A percentile compares a stretch with the other conserved stretches of the same genome.
Conservation (phyloP, 441 rosid species). For the Adansonia grandidieri region DNA sequence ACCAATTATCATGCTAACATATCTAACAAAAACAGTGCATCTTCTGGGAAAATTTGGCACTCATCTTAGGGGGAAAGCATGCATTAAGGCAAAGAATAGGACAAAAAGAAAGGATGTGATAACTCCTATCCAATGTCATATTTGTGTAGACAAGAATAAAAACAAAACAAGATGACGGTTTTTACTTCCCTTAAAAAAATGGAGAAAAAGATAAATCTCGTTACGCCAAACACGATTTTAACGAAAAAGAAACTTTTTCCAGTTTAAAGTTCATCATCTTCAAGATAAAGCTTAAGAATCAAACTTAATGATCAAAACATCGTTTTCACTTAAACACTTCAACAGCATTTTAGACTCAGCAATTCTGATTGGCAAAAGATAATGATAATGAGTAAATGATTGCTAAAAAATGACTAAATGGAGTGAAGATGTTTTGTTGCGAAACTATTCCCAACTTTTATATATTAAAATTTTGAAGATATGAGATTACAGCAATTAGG, state of each 20-base stretch:
- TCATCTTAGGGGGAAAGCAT: background rate
- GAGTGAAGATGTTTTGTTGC: background rate
- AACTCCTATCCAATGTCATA: background rate
- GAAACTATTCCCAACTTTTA: background rate
- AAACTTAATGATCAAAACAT: background rate
- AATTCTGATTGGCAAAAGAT: background rate
- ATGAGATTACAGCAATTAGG: background rate
- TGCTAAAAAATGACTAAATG: background rate
- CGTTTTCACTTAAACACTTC: background rate
- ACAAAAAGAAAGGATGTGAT: background rate
- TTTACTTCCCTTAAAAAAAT: background rate
- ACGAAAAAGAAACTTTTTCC: background rate
- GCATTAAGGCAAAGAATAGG: background rate
- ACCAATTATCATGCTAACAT: background rate
- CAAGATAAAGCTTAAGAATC: background rate
- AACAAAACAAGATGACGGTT: slow-evolving; percentile 7
- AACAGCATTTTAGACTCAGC: background rate
- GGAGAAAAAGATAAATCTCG: background rate
- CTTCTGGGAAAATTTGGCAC: background rate
- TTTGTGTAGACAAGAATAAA: background rate
- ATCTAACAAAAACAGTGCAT: slow-evolving; percentile 3
- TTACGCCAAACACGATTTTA: background rate
- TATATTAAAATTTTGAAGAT: background rate
- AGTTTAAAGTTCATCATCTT: background rate
- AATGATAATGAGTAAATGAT: background rate